Conservation (phyloP, 2,329 filamentous ascomycete genomes). For the Monosporascus ibericus region DNA sequence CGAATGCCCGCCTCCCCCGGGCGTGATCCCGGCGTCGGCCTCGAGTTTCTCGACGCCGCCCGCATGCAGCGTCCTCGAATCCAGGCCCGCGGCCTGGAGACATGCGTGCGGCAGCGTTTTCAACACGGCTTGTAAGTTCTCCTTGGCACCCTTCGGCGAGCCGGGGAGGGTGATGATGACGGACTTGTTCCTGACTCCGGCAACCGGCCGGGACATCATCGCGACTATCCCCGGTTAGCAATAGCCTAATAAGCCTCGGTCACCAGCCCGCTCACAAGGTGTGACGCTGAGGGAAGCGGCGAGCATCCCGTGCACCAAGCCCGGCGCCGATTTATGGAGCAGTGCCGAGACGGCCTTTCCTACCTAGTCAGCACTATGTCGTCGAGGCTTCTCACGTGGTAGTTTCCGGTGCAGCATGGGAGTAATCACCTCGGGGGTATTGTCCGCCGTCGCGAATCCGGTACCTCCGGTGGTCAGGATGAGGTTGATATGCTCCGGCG, state of each 20-base stretch:
- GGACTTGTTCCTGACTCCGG: slow-evolving; percentile 75
- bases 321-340: slow-evolving; percentile 79
- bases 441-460: slow-evolving; percentile 79
- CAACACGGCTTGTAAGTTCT: slow-evolving; percentile 84
- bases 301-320: slow-evolving; percentile 93
- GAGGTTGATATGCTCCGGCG: slow-evolving; percentile 58
- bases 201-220: slow-evolving; percentile 91
- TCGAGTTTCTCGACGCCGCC: slow-evolving; percentile 83
- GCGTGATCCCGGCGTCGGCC: slow-evolving; percentile 63
- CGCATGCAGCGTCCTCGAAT: slow-evolving; percentile 72
- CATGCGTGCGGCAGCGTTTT: slow-evolving; percentile 96
- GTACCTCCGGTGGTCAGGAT: slow-evolving; percentile 89
- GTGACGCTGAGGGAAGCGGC: slow-evolving; percentile 77
- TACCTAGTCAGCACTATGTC: slow-evolving; percentile 7
- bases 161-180: slow-evolving; percentile 87
- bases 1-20: slow-evolving; percentile 16
- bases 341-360: slow-evolving; percentile 68
- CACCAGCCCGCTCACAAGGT: slow-evolving; percentile 60
- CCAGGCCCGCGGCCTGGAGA: slow-evolving; percentile 73
- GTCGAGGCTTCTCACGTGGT: too few relatives aligned
- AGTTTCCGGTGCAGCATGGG: neutral
- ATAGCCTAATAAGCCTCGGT: neutral
- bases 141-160: slow-evolving; percentile 89
- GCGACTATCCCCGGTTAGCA: slow-evolving; percentile 56
- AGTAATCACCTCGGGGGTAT: slow-evolving; percentile 70